Percentiles rank a stretch among this genome's conserved stretches.
Conservation (phyloP, 2,329 filamentous ascomycete species). For the Botryosphaeria dothidea region DNA sequence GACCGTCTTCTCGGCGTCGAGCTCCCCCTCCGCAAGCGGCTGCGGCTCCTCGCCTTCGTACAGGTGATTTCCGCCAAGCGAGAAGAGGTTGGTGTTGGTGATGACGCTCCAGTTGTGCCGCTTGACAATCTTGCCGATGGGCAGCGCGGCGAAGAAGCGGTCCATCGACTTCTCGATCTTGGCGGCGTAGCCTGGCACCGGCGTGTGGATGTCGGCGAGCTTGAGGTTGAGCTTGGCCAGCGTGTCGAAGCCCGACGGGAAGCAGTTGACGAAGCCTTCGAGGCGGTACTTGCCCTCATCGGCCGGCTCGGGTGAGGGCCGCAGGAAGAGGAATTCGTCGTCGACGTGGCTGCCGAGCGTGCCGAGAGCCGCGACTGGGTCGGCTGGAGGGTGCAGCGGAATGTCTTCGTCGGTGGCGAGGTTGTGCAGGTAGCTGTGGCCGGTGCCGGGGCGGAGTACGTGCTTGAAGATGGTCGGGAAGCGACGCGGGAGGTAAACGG, state of each 20-base stretch:
- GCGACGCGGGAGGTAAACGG: constrained; percentile 57
- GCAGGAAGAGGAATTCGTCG: constrained; percentile 61
- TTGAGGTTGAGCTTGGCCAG: constrained; percentile 54
- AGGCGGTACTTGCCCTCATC: constrained; percentile 52
- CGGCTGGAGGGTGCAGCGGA: constrained; percentile 36
- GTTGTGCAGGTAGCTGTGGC: constrained; percentile 38
- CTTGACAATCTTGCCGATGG: constrained; percentile 56
- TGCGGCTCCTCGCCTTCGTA: constrained; percentile 35
- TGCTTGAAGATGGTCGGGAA: constrained; percentile 51
- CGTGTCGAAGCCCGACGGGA: constrained; percentile 61
- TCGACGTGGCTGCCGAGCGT: constrained; percentile 57
- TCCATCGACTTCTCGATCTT: constrained; percentile 64
- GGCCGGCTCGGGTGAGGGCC: constrained; percentile 39
- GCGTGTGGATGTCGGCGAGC: constrained; percentile 58
- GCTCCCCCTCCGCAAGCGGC: constrained; percentile 17
- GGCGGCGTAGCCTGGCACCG: constrained; percentile 58
- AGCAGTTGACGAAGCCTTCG: constrained; percentile 57
- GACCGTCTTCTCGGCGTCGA: constrained; percentile 27
- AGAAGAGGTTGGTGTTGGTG: constrained; percentile 43
- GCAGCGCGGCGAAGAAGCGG: constrained; percentile 57
- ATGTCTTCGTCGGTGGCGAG: constrained; percentile 46
- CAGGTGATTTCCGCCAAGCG: constrained; percentile 46
- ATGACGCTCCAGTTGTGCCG: constrained; percentile 57
- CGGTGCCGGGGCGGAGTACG: neutral
- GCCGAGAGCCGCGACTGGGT: constrained; percentile 45